Base-by-base conservation (phyloP, 1,139 yeast species). In the Pichia sp. region DNA sequence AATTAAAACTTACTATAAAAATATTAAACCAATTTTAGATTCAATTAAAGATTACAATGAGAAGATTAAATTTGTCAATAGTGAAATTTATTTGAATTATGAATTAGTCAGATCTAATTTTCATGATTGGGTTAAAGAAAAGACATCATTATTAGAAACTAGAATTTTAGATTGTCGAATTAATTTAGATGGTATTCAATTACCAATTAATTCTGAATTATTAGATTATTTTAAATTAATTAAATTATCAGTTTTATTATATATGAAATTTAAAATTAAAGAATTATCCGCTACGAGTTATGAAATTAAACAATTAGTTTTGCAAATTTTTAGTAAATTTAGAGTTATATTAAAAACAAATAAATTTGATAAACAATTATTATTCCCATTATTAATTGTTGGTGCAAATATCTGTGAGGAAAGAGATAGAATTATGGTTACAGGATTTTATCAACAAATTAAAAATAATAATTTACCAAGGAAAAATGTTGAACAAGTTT, bases 321-420 rank as follows among this genome's bases (percentile, higher is more conserved):
- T 56, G 22, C 52, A 52, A 33, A 38, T 54, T 12, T 53, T 52
- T 29, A 42, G 51, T 27, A 39, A 49, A 8, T 41, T 55, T 46
- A 35, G 51, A 27, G 42, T 37, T 9, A 39, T 56, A 6, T 6
- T 44, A 9, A 25, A 39, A 6, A 36, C 33, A 6, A 43, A 52
- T 0, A 42, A 39, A 26, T 45, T 53, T 24, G 42, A 38, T 20
- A 39, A 50, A n/a, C 46, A 50, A 32, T 24, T 56, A 27, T 35
- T 53, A 3, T 54, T 55, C 36, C 52, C 60, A 4, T 37, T 56
- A 12, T 39, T 56, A 3, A 49, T 56, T 5, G 47, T 51, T 4
- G 59, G 59, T 2, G 59, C 58, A 2, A 54, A 55, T 4, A 56
- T 57, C 8, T 54, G 52, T 27, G 60, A 56, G 40, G 27, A 43